Evolutionary conservation across 2,329 filamentous ascomycete genomes (phyloP).

Genomic region (Cadophora luteo-olivacea): DNA sequence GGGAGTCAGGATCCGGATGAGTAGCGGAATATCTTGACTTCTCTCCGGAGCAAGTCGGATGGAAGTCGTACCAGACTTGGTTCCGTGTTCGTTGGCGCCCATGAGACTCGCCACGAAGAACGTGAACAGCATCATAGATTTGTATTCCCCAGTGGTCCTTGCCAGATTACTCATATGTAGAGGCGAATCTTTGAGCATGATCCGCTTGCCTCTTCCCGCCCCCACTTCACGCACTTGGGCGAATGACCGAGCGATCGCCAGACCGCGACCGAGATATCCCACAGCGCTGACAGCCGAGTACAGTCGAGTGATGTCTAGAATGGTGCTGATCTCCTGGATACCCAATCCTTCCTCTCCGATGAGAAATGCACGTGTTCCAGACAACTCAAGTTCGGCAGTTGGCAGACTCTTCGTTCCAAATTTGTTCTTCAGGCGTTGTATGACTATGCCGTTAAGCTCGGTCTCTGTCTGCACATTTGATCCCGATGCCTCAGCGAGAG

Average conservation of each 20-base stretch:
- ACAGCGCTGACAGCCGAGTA: constrained; percentile 61
- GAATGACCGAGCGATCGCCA: constrained; percentile 64
- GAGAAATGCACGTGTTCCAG: constrained; percentile 68
- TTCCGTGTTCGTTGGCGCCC: constrained; percentile 49
- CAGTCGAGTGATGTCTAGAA: constrained; percentile 71
- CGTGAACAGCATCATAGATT: constrained; percentile 60
- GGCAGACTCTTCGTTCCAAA: constrained; percentile 73
- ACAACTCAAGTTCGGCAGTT: constrained; percentile 73
- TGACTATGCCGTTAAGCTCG: constrained; percentile 70
- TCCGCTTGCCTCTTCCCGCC: constrained; percentile 51
- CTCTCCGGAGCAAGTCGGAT: not conserved
- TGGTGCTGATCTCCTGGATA: constrained; percentile 69
- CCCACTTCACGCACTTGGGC: constrained; percentile 61
- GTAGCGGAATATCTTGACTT: constrained; percentile 41
- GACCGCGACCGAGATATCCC: constrained; percentile 60
- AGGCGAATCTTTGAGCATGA: constrained; percentile 57
- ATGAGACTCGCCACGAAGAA: constrained; percentile 49
- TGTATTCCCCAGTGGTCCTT: constrained; percentile 60
- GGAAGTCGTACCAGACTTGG: constrained; percentile 22
- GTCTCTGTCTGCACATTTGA: constrained; percentile 31
- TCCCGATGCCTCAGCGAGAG: constrained; percentile 22
- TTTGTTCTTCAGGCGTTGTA: constrained; percentile 75
- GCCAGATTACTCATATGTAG: constrained; percentile 66
- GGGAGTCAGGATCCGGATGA: constrained; percentile 65
- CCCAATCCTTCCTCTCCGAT: constrained; percentile 71